Conservation (phyloP, 495 filamentous ascomycete genomes). For the Annulohypoxylon stygium region DNA sequence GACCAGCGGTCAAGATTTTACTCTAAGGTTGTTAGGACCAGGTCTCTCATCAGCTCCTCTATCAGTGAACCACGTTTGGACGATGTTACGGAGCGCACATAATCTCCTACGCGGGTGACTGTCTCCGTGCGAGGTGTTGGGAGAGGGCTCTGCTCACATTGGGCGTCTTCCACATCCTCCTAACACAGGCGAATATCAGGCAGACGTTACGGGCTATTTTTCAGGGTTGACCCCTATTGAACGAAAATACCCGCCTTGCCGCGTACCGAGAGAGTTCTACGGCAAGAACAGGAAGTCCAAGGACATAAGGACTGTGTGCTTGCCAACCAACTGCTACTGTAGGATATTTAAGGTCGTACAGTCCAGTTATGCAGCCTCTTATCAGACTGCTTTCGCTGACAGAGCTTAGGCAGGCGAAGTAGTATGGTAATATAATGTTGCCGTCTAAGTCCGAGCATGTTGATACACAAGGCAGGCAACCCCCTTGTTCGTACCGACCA, state of each 20-base stretch:
- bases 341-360: background rate
- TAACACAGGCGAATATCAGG: background rate
- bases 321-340: background rate
- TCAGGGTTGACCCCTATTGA: conserved; percentile 33
- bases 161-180: background rate
- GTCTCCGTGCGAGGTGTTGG: background rate
- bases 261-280: conserved; percentile 9
- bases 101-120: background rate
- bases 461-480: conserved; percentile 30
- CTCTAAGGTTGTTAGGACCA: background rate
- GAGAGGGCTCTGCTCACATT: background rate
- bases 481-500: conserved; percentile 14
- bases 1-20: conserved; percentile 11
- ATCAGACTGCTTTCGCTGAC: conserved; percentile 7
- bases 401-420: conserved; percentile 10
- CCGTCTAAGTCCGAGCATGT: conserved; percentile 38
- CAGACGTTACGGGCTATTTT: conserved; percentile 3
- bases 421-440: conserved; percentile 36
- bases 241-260: background rate
- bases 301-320: background rate
- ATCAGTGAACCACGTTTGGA: background rate
- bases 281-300: background rate
- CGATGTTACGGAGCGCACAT: conserved; percentile 6
- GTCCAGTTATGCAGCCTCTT: conserved; percentile 10
- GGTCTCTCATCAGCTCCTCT: background rate